phyloP scores from a whole-genome alignment of 768 basidiomycete genomes.

The Naematelia aurantialba region DNA sequence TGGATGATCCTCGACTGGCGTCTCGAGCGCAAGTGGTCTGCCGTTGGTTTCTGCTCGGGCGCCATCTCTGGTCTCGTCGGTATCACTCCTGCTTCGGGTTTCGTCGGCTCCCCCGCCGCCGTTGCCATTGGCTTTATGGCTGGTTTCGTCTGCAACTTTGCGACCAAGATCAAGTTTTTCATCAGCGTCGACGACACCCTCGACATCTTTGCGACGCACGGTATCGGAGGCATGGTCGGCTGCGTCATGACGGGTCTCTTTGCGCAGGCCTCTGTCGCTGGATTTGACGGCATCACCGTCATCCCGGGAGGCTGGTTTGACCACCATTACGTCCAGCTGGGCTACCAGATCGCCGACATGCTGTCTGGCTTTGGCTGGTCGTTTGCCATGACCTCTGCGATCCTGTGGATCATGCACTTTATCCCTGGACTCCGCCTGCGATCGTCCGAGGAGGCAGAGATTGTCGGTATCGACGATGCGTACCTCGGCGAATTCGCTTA shows the following conservation, averaged over 20 bases:
- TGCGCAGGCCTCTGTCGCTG: slow-evolving; percentile 62
- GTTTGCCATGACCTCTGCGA: slow-evolving; percentile 47
- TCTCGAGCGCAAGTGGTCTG: slow-evolving; percentile 74
- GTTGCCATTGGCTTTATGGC: slow-evolving; percentile 71
- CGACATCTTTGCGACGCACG: slow-evolving; percentile 89
- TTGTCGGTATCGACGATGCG: slow-evolving; percentile 53
- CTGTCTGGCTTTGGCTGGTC: slow-evolving; percentile 34
- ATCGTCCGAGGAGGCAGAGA: slow-evolving; percentile 48
- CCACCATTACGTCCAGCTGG: slow-evolving; percentile 63
- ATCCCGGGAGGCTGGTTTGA: slow-evolving; percentile 60
- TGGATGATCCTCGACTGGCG: slow-evolving; percentile 76
- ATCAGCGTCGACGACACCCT: slow-evolving; percentile 79
- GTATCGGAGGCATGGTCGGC: slow-evolving; percentile 66
- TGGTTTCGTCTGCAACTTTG: slow-evolving; percentile 73
- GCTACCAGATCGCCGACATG: slow-evolving; percentile 60
- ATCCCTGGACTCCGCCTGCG: slow-evolving; percentile 50
- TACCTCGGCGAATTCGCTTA: slow-evolving; percentile 69
- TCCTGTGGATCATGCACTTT: slow-evolving; percentile 50
- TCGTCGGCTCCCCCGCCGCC: slow-evolving; percentile 60
- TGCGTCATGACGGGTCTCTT: slow-evolving; percentile 67
- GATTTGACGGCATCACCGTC: slow-evolving; percentile 64
- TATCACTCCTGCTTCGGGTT: slow-evolving; percentile 83
- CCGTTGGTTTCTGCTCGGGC: slow-evolving; percentile 89
- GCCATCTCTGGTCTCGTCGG: slow-evolving; percentile 82
- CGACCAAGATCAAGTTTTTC: slow-evolving; percentile 67